These are phyloP conservation scores for Wickerhamiella pararugosa DNA, from an alignment of 1,139 yeast species.

Conservation along the genomic window DNA sequence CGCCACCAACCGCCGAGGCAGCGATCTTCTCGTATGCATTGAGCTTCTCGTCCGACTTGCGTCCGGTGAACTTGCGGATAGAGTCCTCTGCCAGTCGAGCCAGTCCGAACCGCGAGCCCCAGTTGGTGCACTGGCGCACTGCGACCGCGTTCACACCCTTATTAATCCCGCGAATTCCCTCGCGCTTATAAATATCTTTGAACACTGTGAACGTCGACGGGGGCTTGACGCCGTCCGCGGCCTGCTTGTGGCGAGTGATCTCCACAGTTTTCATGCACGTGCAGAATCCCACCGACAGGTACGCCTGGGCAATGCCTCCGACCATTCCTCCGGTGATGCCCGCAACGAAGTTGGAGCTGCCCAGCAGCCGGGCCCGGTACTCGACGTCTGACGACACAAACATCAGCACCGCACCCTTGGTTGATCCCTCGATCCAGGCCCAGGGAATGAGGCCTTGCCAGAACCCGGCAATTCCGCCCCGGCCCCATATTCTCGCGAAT, in stretches of 20 bases:
- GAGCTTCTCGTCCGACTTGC: conserved; percentile 46
- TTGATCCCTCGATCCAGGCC: conserved; percentile 99
- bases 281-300: conserved; percentile 92
- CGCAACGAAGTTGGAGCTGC: conserved; percentile 56
- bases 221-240: conserved; percentile 48
- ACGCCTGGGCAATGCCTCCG: conserved; percentile 95
- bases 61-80: conserved; percentile 50
- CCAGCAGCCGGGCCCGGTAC: conserved; percentile 41
- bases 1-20: conserved; percentile 92
- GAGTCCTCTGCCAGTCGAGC: conserved; percentile 82
- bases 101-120: conserved; percentile 96
- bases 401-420: conserved; percentile 93
- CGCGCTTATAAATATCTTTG: conserved; percentile 63
- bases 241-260: conserved; percentile 79
- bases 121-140: conserved; percentile 93
- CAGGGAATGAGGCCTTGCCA: conserved; percentile 97
- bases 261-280: conserved; percentile 98
- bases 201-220: conserved; percentile 79
- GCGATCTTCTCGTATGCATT: conserved; percentile 64
- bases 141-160: conserved; percentile 99
- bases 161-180: conserved; percentile 88
- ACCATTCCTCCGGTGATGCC: conserved; percentile 93
- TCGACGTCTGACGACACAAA: conserved; percentile 91
- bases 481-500: conserved; percentile 63
- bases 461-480: conserved; percentile 86